Percentiles rank a stretch among this genome's conserved stretches.
Conservation (phyloP, 305 asterid species). For the Withania somnifera region DNA sequence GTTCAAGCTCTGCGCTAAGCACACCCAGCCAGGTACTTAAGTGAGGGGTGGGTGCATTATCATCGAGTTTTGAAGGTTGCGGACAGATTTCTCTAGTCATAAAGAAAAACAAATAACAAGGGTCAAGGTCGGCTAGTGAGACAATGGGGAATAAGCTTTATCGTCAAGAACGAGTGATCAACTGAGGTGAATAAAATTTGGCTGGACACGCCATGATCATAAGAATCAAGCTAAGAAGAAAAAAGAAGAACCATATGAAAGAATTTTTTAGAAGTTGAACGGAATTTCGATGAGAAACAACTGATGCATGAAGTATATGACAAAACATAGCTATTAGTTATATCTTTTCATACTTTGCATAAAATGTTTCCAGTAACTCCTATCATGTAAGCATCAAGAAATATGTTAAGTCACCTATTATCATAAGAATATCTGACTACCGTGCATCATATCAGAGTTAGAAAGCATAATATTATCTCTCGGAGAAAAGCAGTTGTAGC, state of each 20-base stretch:
- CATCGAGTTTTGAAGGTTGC: not conserved
- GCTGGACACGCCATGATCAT: not conserved
- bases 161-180: not conserved
- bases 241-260: not conserved
- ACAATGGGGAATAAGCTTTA: not conserved
- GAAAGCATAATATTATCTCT: not conserved
- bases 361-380: not conserved
- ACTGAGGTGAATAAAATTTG: not conserved
- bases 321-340: not conserved
- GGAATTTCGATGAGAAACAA: not conserved
- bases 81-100: not conserved
- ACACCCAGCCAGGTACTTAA: not conserved
- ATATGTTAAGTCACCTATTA: not conserved
- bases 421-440: not conserved
- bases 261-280: not conserved
- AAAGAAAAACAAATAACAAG: not conserved
- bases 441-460: not conserved
- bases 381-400: not conserved
- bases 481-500: not conserved
- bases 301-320: not conserved
- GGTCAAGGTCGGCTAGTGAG: not conserved
- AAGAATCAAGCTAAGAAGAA: not conserved
- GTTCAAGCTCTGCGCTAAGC: not conserved
- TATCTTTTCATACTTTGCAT: not conserved
- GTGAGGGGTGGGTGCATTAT: not conserved